Base-by-base conservation (phyloP, 164 flowering plant species). In the Vitis labrusca region DNA sequence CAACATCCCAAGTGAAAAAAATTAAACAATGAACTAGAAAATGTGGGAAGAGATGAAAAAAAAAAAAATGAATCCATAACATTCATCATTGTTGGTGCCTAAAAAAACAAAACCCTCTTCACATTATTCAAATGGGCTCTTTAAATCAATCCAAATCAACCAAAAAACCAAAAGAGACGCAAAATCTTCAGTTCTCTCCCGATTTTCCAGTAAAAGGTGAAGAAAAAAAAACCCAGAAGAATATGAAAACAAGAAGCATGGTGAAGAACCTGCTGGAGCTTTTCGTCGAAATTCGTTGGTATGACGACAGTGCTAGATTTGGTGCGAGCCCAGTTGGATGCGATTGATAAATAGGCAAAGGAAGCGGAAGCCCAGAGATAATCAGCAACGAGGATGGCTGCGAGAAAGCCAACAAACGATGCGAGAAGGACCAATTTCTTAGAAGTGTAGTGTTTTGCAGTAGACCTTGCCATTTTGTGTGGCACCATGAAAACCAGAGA, bases 361-460 rank as follows among this genome's bases (percentile, higher is more conserved):
- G 81, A 64, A 9, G 76, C 15, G 11, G 83, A 79, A 3, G 89
- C 85, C 89, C 89, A 90, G 23, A 83, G 49, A 50, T 76, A 68
- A 80, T 85, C 79, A 8, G 71, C 74, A 32, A 84, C 50, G 23
- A 85, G 73, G 52, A 79, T 87, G 16, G 68, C 72, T 7, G 75
- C 88, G 1, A 90, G 67, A 27, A 90, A 80, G 11, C 79, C 76
- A 1, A 63, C 71, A 30, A 71, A 77, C 0, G 76, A 47, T 9
- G 78, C 17, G 0, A 83, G 54, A 47, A 78, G 4, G 10, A 73
- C 51, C 17, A 74, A 47, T 47, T 71, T 81, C 27, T 63, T 50
- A 1, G 76, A 65, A 29, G n/a, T 62, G 23, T 15, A 5, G 13
- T 74, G 78, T 32, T 79, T 82, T 27, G 77, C 78, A 14, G 50